These are phyloP conservation scores for Lachancea kluyveri DNA, from an alignment of 805 yeast species.

Conservation along the genomic window DNA sequence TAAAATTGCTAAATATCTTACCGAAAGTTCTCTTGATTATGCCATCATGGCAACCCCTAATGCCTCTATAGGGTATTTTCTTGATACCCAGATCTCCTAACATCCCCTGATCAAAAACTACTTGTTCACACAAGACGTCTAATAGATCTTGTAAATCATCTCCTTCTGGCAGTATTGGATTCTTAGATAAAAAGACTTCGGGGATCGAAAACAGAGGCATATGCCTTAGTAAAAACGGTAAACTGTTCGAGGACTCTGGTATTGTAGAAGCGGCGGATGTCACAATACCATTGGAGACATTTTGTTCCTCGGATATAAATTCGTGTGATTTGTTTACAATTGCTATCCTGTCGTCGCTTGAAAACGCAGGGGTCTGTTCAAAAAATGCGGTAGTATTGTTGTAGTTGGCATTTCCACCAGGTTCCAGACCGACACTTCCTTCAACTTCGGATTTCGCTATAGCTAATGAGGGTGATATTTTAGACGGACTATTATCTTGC, in stretches of 20 bases:
- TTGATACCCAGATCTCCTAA: slow-evolving; percentile 50
- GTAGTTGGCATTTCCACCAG: slow-evolving; percentile 2
- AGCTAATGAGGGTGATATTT: slow-evolving; percentile 1
- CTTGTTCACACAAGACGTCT: slow-evolving; percentile 25
- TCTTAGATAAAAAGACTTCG: slow-evolving; percentile 32
- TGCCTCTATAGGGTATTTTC: slow-evolving; percentile 38
- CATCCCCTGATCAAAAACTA: slow-evolving; percentile 36
- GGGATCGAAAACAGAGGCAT: slow-evolving; percentile 63
- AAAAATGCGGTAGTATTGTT: slow-evolving; percentile 2
- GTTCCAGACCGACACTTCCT: not conserved
- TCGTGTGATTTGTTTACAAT: not conserved
- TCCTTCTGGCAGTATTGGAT: slow-evolving; percentile 17
- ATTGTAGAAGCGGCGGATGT: not conserved
- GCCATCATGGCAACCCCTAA: slow-evolving; percentile 16
- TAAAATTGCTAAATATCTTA: slow-evolving; percentile 18
- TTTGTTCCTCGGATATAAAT: not conserved
- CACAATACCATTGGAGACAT: too few relatives aligned
- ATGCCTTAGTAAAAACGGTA: slow-evolving; percentile 62
- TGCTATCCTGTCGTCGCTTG: not conserved
- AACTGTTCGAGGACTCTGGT: slow-evolving; percentile 43
- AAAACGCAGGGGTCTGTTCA: slow-evolving; percentile 2
- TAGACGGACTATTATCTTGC: slow-evolving; percentile 2
- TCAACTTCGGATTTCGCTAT: slow-evolving; percentile 2
- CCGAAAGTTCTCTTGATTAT: slow-evolving; percentile 18
- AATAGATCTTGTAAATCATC: slow-evolving; percentile 19